A percentile compares a stretch with the other conserved stretches of the same genome.
phyloP scores from a whole-genome alignment of 306 rosid genomes.

The Castanea mollissima region DNA sequence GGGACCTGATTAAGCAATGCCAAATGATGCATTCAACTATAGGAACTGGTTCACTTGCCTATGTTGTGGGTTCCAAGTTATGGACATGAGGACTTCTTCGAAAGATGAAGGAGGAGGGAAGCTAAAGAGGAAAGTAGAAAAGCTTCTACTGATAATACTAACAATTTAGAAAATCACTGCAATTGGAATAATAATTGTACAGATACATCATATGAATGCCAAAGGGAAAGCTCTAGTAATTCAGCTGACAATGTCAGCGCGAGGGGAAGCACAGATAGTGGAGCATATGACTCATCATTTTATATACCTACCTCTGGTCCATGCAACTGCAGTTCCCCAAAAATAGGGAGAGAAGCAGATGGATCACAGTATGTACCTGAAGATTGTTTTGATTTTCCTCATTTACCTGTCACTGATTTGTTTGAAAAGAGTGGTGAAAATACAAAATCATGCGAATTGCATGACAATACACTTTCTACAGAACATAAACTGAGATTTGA shows the following conservation, averaged over 20 bases:
- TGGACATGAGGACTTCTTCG: slow-evolving; percentile 88
- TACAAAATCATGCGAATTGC: slow-evolving; percentile 32
- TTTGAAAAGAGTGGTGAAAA: slow-evolving; percentile 53
- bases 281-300: slow-evolving; percentile 40
- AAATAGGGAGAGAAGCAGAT: slow-evolving; percentile 47
- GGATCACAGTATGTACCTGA: slow-evolving; percentile 43
- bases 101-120: slow-evolving; percentile 44
- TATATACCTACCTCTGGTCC: slow-evolving; percentile 37
- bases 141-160: slow-evolving; percentile 41
- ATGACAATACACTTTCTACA: slow-evolving; percentile 30
- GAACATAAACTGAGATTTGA: slow-evolving; percentile 43
- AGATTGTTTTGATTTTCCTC: slow-evolving; percentile 64
- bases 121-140: slow-evolving; percentile 46
- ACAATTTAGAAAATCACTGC: slow-evolving; percentile 42
- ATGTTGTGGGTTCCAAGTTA: slow-evolving; percentile 85
- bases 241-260: slow-evolving; percentile 49
- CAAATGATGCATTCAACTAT: slow-evolving; percentile 84
- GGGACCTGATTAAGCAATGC: slow-evolving; percentile 76
- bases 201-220: slow-evolving; percentile 39
- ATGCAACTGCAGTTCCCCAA: slow-evolving; percentile 43
- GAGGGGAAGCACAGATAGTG: slow-evolving; percentile 57
- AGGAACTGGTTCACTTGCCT: slow-evolving; percentile 94
- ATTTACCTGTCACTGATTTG: slow-evolving; percentile 59
- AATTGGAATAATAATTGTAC: slow-evolving; percentile 46
- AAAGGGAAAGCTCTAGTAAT: slow-evolving; percentile 53